Percentiles rank a stretch among this genome's conserved stretches.
These are phyloP conservation scores for Scedosporium boydii DNA, from an alignment of 2,329 filamentous ascomycete species.

Conservation along the genomic window DNA sequence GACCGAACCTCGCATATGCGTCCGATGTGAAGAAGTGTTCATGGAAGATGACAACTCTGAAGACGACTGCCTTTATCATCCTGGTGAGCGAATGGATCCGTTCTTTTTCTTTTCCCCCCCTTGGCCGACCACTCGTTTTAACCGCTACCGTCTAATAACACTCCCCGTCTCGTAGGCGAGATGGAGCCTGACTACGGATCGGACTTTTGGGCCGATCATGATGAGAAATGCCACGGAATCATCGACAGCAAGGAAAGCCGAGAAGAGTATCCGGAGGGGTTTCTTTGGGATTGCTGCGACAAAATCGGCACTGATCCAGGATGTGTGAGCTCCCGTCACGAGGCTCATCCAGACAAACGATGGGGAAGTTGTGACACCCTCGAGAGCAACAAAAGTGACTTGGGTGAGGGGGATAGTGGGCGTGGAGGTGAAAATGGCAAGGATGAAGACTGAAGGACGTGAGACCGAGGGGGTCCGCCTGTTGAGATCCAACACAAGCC, in stretches of 20 bases:
- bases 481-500: no score
- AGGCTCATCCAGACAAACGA: slow-evolving; percentile 9
- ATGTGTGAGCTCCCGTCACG: slow-evolving; percentile 10
- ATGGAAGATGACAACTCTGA: not conserved
- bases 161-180: slow-evolving; percentile 8
- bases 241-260: slow-evolving; percentile 11
- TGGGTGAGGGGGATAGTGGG: not conserved
- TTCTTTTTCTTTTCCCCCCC: no score
- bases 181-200: slow-evolving; percentile 10
- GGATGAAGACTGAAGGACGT: no score
- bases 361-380: not conserved
- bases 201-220: slow-evolving; percentile 10
- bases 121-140: not conserved
- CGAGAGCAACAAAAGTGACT: not conserved
- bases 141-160: not conserved
- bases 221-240: slow-evolving; percentile 8
- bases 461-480: no score
- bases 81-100: not conserved
- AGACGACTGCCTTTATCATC: not conserved
- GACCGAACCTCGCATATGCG: not conserved
- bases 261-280: slow-evolving; percentile 11
- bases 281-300: slow-evolving; percentile 15
- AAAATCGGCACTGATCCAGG: slow-evolving; percentile 4
- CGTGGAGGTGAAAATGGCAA: not conserved
- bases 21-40: not conserved